A percentile compares a stretch with the other conserved stretches of the same genome.
These are phyloP conservation scores for Leptographium flavum DNA, from an alignment of 2,329 filamentous ascomycete genomes.

Conservation along the genomic window DNA sequence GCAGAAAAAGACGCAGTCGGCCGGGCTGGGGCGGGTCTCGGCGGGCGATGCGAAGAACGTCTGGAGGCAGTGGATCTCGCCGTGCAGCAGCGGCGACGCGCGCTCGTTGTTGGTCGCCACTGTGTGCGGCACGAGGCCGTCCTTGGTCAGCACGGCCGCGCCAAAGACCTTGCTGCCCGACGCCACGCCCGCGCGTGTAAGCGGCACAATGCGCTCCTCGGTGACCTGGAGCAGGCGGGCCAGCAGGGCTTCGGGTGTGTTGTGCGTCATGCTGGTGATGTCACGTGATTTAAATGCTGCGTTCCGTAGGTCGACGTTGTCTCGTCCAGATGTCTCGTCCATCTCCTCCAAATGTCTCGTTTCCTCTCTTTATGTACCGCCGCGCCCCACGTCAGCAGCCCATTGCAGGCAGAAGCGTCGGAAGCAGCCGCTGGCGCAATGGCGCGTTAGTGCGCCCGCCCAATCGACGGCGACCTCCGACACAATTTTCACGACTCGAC, in stretches of 20 bases:
- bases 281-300: too few relatives aligned
- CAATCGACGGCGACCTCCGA: too few relatives aligned
- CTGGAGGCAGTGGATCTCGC: constrained; percentile 47
- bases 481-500: too few relatives aligned
- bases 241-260: constrained; percentile 20
- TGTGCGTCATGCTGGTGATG: not conserved
- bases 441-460: too few relatives aligned
- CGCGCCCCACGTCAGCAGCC: too few relatives aligned
- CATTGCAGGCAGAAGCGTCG: too few relatives aligned
- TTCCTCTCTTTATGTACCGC: too few relatives aligned
- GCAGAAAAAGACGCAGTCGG: constrained; percentile 41
- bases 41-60: constrained; percentile 33
- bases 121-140: constrained; percentile 26
- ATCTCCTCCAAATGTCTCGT: too few relatives aligned
- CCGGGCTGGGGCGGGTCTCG: constrained; percentile 16
- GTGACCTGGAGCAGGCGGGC: constrained; percentile 25
- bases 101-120: constrained; percentile 43
- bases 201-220: constrained; percentile 33
- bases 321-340: too few relatives aligned
- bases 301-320: too few relatives aligned
- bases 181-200: constrained; percentile 33
- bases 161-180: constrained; percentile 43
- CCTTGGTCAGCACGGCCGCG: constrained; percentile 34
- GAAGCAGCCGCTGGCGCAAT: too few relatives aligned
- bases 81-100: constrained; percentile 39